phyloP scores from a whole-genome alignment of 2,329 filamentous ascomycete species.

The Trichoderma endophyticum region DNA sequence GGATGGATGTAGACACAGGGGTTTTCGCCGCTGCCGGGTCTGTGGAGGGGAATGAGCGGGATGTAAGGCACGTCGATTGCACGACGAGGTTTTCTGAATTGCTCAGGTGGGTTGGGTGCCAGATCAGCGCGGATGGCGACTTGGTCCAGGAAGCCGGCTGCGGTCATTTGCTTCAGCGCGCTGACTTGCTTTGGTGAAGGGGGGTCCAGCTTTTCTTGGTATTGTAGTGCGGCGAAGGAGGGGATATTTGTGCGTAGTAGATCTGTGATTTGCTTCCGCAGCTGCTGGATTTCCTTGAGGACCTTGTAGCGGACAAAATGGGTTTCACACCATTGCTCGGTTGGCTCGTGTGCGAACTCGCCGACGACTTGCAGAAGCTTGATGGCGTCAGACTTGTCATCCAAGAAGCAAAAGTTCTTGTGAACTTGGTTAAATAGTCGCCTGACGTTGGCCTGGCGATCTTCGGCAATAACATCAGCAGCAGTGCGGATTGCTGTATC shows the following conservation, averaged over 20 bases:
- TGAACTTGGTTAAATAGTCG: constrained; percentile 67
- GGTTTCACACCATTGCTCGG: constrained; percentile 71
- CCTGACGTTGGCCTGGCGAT: constrained; percentile 62
- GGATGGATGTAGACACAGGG: constrained; percentile 84
- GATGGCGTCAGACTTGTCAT: constrained; percentile 81
- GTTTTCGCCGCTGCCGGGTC: constrained; percentile 44
- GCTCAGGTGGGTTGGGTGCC: constrained; percentile 68
- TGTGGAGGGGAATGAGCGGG: constrained; percentile 69
- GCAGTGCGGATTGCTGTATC: constrained; percentile 55
- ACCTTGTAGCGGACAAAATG: constrained; percentile 87
- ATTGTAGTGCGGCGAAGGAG: constrained; percentile 55
- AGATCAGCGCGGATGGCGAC: constrained; percentile 88
- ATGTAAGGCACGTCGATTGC: constrained; percentile 91
- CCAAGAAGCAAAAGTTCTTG: constrained; percentile 73
- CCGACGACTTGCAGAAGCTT: constrained; percentile 87
- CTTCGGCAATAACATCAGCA: constrained; percentile 69
- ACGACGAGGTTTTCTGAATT: constrained; percentile 68
- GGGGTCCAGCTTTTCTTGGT: constrained; percentile 54
- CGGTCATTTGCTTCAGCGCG: constrained; percentile 84
- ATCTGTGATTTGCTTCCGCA: constrained; percentile 77
- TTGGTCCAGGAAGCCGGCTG: constrained; percentile 90
- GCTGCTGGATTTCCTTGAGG: constrained; percentile 79
- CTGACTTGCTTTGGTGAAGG: constrained; percentile 68
- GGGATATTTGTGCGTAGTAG: constrained; percentile 75
- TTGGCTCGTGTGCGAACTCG: constrained; percentile 73